Evolutionary conservation across 140 eudicot genomes (phyloP), one percentile per base, ranked within the genome.

Genomic region (Erigeron philadelphicus): DNA sequence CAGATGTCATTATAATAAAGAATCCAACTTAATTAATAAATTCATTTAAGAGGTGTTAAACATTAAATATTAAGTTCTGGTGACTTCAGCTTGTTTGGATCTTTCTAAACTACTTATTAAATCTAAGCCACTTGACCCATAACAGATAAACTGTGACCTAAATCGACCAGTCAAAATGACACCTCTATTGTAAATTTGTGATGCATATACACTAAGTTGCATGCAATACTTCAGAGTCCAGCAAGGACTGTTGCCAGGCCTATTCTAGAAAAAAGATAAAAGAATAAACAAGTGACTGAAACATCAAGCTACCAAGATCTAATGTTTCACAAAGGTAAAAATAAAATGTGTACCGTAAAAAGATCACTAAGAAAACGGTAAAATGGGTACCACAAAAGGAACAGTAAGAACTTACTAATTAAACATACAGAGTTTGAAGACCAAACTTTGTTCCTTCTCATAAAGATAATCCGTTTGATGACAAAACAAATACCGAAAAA

Each of bases 401-500:
- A 2, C 38, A 2, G 5, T 31, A 31, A 31, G 38, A 31, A 31
- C 38, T 31, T 31, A 31, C 38, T 31, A 31, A 31, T 4, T 2
- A 31, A 31, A 31, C 5, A 31, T 0, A 31, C 4, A 31, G 38
- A 31, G 5, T 31, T 31, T 48, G 53, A 47, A 47, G 15, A 48
- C 54, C 54, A 12, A 48, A 48, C 1, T 48, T 48, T 48, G 54
- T 12, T 53, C 60, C 2, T 53, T 53, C 23, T n/a, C 2, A 18
- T 12, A 18, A 52, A n/a, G 1, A 1, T 52, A n/a, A 52, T 52
- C 19, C 13, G 57, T 52, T 52, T 13, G 57, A 52, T 46, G 5
- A 48, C 49, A n/a, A 61, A 21, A 19, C 61, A 67, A 67, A 59
- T 45, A 43, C 13, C 25, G 43, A n/a, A 13, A 23, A 60, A 38